A percentile compares a stretch with the other conserved stretches of the same genome.
These are phyloP conservation scores for Chalciporus chontae DNA, from an alignment of 768 basidiomycete genomes.

Conservation along the genomic window DNA sequence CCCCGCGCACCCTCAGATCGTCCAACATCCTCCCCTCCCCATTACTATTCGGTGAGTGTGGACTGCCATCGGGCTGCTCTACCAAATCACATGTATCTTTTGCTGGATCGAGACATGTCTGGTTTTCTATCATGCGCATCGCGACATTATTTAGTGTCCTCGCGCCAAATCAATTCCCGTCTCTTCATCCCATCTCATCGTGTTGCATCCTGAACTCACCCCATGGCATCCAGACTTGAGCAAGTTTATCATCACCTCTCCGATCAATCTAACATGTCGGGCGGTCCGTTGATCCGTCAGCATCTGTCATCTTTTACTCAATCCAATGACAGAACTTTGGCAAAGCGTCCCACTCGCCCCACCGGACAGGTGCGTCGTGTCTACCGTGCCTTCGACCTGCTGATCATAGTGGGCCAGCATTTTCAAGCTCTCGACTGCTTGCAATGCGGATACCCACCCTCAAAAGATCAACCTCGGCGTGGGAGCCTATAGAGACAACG, in stretches of 20 bases:
- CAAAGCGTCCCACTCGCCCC: slow-evolving; percentile 76
- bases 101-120: neutral
- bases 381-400: neutral
- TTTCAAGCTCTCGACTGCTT: slow-evolving; percentile 87
- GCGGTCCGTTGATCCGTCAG: slow-evolving; percentile 41
- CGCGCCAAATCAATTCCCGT: neutral
- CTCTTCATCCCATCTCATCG: neutral
- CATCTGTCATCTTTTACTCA: neutral
- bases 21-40: too few relatives aligned
- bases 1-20: too few relatives aligned
- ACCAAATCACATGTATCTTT: too few relatives aligned
- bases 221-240: slow-evolving; percentile 57
- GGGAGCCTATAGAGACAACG: slow-evolving; percentile 87
- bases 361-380: slow-evolving; percentile 63
- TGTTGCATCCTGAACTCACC: slow-evolving; percentile 5
- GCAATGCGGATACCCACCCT: slow-evolving; percentile 72
- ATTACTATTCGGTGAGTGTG: too few relatives aligned
- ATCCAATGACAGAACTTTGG: slow-evolving; percentile 58
- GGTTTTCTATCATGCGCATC: neutral
- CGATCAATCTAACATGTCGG: slow-evolving; percentile 42
- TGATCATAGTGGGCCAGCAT: slow-evolving; percentile 49
- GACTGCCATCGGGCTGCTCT: too few relatives aligned
- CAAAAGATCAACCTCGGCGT: slow-evolving; percentile 91
- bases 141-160: too few relatives aligned
- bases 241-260: slow-evolving; percentile 57